These are phyloP conservation scores for Camelina laxa DNA, from an alignment of 345 rosid species.

Conservation along the genomic window DNA sequence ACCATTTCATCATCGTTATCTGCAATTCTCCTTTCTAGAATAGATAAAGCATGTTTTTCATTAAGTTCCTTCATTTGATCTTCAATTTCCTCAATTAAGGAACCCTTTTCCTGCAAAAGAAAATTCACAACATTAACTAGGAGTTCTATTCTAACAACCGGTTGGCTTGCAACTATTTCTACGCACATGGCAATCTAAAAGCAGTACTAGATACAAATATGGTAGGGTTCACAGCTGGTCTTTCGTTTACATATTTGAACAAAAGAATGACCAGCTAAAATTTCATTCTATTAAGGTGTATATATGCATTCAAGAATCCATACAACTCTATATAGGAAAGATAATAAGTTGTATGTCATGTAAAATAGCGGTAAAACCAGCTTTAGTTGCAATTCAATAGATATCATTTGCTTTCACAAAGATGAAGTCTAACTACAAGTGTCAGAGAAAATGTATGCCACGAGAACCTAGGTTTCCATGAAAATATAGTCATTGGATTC, in stretches of 20 bases:
- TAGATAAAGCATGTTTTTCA: constrained; percentile 71
- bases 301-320: background rate
- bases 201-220: background rate
- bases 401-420: constrained; percentile 21
- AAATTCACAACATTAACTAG: constrained; percentile 21
- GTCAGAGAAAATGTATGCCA: constrained; percentile 21
- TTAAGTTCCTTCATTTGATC: constrained; percentile 83
- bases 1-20: constrained; percentile 85
- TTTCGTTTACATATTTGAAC: background rate
- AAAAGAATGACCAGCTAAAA: constrained; percentile 1
- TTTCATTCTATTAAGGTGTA: background rate
- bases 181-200: background rate
- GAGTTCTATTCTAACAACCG: constrained; percentile 2
- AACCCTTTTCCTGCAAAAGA: constrained; percentile 74
- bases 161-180: constrained; percentile 9
- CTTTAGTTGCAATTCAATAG: background rate
- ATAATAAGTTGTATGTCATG: background rate
- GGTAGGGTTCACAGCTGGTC: background rate
- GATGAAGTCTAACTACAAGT: constrained; percentile 16
- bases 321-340: constrained; percentile 8
- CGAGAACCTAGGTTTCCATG: constrained; percentile 10
- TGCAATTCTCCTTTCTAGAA: constrained; percentile 79
- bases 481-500: background rate
- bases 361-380: background rate
- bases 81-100: constrained; percentile 87